Evolutionary conservation across 768 basidiomycete species (phyloP), one percentile per base, ranked within the genome.

Genomic region (Coprinopsis marcescibilis): DNA sequence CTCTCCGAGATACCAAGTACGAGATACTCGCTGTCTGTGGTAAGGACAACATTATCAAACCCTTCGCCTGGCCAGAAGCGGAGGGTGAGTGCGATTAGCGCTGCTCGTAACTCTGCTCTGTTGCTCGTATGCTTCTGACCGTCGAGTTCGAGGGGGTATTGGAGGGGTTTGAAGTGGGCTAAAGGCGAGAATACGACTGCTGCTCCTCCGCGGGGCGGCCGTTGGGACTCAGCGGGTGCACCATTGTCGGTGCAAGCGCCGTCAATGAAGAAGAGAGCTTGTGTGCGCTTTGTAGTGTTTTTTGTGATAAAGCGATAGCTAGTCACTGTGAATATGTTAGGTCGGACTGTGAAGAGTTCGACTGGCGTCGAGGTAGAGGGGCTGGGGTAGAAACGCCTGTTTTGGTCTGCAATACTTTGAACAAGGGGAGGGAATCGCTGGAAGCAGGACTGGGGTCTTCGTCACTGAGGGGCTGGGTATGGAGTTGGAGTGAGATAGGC

Each of bases 1-100:
- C 56, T 53, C 33, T 52, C 39, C 29, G 56, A 56, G 19, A 56
- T 55, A 2, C 65, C 64, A 6, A 48, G 38, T 25, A 59, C 57
- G 32, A 67, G 55, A 50, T 65, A 67, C 43, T 63, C 57, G 14
- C 57, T 55, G 48, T 67, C 60, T 10, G 59, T 59, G 14, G 61
- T 62, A 35, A 67, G 49, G 8, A 65, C 59, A 43, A 68, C 48
- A n/a, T 60, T 56, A 17, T 41, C 46, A 45, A 62, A 63, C 17
- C 64, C 59, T 36, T 63, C 63, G 5, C 54, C 58, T 8, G 45
- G 43, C 65, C 65, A 67, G 11, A 36, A 5, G 5, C 58, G 48
- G 36, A 56, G 42, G 15, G 37, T 37, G 23, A 66, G 52, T 35
- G 47, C 47, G 7, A 39, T 17, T 17, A 42, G 40, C 14, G 40